These are phyloP conservation scores for Scytalidium sp. DNA, from an alignment of 2,329 filamentous ascomycete species.

Conservation along the genomic window DNA sequence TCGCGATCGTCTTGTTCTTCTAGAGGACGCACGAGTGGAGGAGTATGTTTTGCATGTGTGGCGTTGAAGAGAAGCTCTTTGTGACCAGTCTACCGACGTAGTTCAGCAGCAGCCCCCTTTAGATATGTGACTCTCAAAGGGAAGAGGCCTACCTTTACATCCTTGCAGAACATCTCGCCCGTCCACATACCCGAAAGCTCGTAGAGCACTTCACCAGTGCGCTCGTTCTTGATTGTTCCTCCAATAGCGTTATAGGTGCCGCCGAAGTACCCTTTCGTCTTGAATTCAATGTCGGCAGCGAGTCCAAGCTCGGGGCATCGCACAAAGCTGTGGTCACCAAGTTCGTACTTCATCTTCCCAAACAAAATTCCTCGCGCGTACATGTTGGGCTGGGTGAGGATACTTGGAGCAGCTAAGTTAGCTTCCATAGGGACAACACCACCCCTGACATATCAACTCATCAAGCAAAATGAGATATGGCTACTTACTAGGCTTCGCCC, in stretches of 20 bases:
- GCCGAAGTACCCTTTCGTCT: slow-evolving; percentile 95
- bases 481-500: slow-evolving; percentile 82
- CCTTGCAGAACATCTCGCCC: slow-evolving; percentile 89
- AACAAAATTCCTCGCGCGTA: slow-evolving; percentile 96
- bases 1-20: slow-evolving; percentile 87
- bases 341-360: slow-evolving; percentile 99
- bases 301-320: slow-evolving; percentile 85
- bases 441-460: too few species aligned
- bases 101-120: background rate
- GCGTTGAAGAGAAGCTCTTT: slow-evolving; percentile 91
- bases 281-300: slow-evolving; percentile 92
- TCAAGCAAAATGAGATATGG: background rate
- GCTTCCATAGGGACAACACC: too few species aligned
- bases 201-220: slow-evolving; percentile 81
- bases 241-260: slow-evolving; percentile 96
- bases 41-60: slow-evolving; percentile 69
- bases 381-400: slow-evolving; percentile 97
- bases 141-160: slow-evolving; percentile 60
- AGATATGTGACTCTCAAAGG: background rate
- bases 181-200: slow-evolving; percentile 93
- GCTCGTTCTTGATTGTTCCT: slow-evolving; percentile 83
- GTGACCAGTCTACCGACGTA: slow-evolving; percentile 67
- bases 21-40: slow-evolving; percentile 71
- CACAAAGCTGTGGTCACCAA: slow-evolving; percentile 93
- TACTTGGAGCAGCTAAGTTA: slow-evolving; percentile 45